These are phyloP conservation scores for Pseudomassariella vexata DNA, from an alignment of 2,329 filamentous ascomycete species.

Conservation along the genomic window DNA sequence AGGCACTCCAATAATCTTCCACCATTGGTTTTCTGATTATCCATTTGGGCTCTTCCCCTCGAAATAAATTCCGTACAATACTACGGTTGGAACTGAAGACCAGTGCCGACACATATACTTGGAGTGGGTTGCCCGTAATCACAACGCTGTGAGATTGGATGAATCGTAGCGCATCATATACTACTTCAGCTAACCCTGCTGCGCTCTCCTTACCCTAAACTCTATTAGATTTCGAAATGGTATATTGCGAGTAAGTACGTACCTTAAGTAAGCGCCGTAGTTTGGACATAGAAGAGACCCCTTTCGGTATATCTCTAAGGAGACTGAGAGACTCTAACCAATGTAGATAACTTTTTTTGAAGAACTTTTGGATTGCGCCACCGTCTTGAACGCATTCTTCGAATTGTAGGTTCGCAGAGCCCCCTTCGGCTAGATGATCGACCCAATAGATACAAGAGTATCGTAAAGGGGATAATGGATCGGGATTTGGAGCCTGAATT, in stretches of 20 bases:
- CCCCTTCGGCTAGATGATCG: conserved; percentile 21
- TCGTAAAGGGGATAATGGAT: conserved; percentile 18
- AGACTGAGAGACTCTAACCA: conserved; percentile 38
- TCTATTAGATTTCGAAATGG: background rate
- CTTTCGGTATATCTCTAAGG: conserved; percentile 17
- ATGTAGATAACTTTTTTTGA: conserved; percentile 29
- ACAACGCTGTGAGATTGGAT: conserved; percentile 8
- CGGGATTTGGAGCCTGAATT: conserved; percentile 12
- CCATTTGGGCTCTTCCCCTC: conserved; percentile 11
- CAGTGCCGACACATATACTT: conserved; percentile 26
- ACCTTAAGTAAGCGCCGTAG: conserved; percentile 11
- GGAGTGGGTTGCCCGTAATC: conserved; percentile 22
- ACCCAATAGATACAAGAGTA: conserved; percentile 30
- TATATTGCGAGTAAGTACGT: conserved; percentile 1
- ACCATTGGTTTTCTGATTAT: conserved; percentile 9
- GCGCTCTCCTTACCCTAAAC: too few relatives aligned
- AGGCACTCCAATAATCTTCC: conserved; percentile 4
- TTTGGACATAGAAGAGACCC: conserved; percentile 14
- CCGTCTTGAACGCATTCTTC: conserved; percentile 14
- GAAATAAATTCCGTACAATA: conserved; percentile 12
- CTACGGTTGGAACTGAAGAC: conserved; percentile 24
- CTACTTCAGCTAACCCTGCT: conserved; percentile 4
- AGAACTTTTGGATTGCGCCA: conserved; percentile 24
- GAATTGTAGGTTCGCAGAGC: background rate
- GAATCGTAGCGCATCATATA: conserved; percentile 26